These are phyloP conservation scores for Capronia epimyces DNA, from an alignment of 2,329 filamentous ascomycete species.

Conservation along the genomic window DNA sequence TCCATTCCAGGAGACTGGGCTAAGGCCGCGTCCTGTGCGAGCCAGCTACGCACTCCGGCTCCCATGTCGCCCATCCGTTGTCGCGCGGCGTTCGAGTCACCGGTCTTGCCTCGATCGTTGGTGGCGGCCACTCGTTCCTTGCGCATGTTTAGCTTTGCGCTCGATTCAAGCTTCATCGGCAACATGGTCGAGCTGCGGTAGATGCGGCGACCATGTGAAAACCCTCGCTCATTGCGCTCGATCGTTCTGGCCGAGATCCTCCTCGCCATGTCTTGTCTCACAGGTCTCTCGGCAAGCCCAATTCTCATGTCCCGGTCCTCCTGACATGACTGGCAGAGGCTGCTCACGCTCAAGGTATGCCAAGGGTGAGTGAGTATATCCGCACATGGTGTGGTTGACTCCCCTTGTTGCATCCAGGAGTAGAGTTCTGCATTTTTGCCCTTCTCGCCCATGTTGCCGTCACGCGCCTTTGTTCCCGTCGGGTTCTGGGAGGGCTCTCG, in stretches of 20 bases:
- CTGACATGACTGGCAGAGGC: constrained; percentile 15
- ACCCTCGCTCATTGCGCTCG: constrained; percentile 5
- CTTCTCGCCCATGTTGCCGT: neutral
- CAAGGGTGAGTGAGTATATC: constrained; percentile 12
- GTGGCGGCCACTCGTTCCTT: too few species aligned
- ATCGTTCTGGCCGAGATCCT: constrained; percentile 7
- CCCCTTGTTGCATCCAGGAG: neutral
- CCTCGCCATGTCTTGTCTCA: constrained; percentile 6
- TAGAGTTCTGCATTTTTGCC: neutral
- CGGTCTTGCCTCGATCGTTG: too few species aligned
- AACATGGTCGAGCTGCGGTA: constrained; percentile 5
- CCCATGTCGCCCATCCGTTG: too few species aligned
- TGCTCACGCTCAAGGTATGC: constrained; percentile 18
- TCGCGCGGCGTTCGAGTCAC: too few species aligned
- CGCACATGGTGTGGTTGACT: neutral
- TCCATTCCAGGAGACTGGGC: too few species aligned
- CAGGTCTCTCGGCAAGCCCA: constrained; percentile 8
- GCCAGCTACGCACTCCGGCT: too few species aligned
- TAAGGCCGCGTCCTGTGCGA: too few species aligned
- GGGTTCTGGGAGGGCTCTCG: neutral
- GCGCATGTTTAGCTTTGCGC: too few species aligned
- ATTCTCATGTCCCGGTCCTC: constrained; percentile 13
- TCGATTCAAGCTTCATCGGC: neutral
- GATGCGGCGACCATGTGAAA: neutral
- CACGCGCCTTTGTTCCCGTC: neutral